Conservation (phyloP, 2,329 filamentous ascomycete species). For the Lasiodiplodia citricola region DNA sequence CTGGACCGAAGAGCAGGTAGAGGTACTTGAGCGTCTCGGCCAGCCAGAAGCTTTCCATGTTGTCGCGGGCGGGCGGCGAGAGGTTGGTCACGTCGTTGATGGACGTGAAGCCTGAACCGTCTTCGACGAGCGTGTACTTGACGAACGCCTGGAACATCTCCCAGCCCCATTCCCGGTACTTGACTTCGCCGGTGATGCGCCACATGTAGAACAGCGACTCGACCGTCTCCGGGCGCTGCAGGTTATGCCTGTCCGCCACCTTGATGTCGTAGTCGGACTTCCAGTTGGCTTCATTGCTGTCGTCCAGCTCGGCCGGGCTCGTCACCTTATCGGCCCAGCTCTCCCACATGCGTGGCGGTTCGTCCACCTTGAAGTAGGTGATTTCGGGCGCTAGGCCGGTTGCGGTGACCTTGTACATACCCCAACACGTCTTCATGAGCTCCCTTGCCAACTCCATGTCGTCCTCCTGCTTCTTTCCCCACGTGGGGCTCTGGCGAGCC, state of each 20-base stretch:
- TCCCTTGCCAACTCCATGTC: conserved; percentile 88
- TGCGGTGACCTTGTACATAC: conserved; percentile 88
- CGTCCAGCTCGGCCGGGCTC: conserved; percentile 48
- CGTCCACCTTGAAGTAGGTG: conserved; percentile 80
- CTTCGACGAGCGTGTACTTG: conserved; percentile 79
- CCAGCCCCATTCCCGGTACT: conserved; percentile 97
- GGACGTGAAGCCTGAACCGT: conserved; percentile 82
- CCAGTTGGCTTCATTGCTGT: conserved; percentile 64
- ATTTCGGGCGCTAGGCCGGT: conserved; percentile 96
- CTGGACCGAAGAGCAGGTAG: conserved; percentile 88
- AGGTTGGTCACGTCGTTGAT: conserved; percentile 74
- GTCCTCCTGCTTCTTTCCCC: conserved; percentile 80
- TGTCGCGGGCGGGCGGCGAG: conserved; percentile 75
- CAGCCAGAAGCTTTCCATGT: conserved; percentile 99
- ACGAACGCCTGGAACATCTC: conserved; percentile 95
- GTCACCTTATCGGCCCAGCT: conserved; percentile 51
- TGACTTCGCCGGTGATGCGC: conserved; percentile 88
- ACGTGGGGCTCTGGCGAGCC: conserved; percentile 71
- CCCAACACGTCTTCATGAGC: conserved; percentile 96
- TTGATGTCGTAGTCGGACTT: conserved; percentile 81
- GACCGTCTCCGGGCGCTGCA: conserved; percentile 95
- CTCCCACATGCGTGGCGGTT: conserved; percentile 68
- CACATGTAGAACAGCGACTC: conserved; percentile 98
- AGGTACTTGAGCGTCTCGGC: conserved; percentile 98
- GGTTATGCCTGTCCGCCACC: conserved; percentile 83